Evolutionary conservation across 164 flowering plant genomes (phyloP), one percentile per base, ranked within the genome.

Genomic region (Houttuynia cordata): DNA sequence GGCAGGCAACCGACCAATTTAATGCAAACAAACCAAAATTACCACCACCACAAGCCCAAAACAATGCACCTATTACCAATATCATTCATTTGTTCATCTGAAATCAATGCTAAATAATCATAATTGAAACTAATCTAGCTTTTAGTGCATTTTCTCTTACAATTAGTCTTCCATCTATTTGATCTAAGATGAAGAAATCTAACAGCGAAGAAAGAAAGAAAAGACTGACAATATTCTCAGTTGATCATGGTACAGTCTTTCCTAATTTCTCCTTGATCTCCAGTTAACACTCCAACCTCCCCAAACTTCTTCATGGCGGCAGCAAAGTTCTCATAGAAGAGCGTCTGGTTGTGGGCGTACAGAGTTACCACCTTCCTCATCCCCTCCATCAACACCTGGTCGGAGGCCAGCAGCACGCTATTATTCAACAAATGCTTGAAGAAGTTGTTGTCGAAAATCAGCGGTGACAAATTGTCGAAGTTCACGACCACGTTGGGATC

Each of bases 361-460:
- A 72, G 70, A 17, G 39, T 61, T 10, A 83, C 88, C 21, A 78
- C 80, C 10, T 39, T 67, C 57, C 68, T 63, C 0, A 88, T 83
- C 69, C 69, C 62, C 5, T 19, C 10, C 54, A 77, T 8, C 74
- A 85, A 58, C 42, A 75, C 83, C 57, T 83, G 84, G 71, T 86
- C 92, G 9, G 85, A 80, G 0, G 80, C 76, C 70, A 86, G 82
- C 24, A 86, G 70, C 0, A 85, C 92, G 53, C 77, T 78, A 1
- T 83, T 73, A 62, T 82, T 76, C 83, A 76, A 64, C 56, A 86
- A 78, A 53, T 82, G 73, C 0, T 80, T 79, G 58, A 75, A 86
- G 78, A 82, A 86, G 73, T 76, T 79, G 70, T 83, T 83, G 63
- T 86, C 89, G 60, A 86, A 86, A 12, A 0, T 30, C 67, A 80